phyloP scores from a whole-genome alignment of 2,329 filamentous ascomycete genomes.

The Chaetomium strumarium region DNA sequence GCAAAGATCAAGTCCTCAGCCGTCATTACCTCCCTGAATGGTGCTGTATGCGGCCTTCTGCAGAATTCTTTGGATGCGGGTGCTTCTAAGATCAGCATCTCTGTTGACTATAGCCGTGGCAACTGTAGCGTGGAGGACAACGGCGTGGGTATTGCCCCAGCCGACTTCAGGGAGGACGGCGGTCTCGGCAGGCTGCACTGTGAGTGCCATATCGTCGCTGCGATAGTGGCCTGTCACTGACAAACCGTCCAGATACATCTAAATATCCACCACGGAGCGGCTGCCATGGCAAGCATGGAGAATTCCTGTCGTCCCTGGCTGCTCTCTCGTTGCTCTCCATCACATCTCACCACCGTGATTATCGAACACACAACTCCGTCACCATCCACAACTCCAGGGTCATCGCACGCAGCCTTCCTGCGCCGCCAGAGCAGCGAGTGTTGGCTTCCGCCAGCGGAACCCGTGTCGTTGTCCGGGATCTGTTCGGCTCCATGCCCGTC shows the following conservation, averaged over 20 bases:
- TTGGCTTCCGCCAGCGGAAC: conserved; percentile 62
- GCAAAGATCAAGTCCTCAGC: conserved; percentile 81
- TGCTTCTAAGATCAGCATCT: conserved; percentile 62
- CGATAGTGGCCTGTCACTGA: conserved; percentile 11
- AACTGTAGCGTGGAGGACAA: conserved; percentile 79
- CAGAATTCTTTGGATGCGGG: conserved; percentile 81
- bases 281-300: conserved; percentile 62
- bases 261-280: conserved; percentile 48
- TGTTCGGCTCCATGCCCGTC: conserved; percentile 89
- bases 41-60: conserved; percentile 64
- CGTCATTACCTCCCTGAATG: conserved; percentile 68
- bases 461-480: conserved; percentile 65
- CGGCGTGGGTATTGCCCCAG: conserved; percentile 67
- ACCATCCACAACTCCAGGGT: conserved; percentile 64
- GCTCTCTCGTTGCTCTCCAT: conserved; percentile 72
- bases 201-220: conserved; percentile 35
- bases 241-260: conserved; percentile 62
- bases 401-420: conserved; percentile 58
- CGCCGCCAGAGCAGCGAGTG: conserved; percentile 52
- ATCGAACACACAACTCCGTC: conserved; percentile 59
- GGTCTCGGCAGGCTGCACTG: conserved; percentile 69
- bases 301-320: conserved; percentile 71
- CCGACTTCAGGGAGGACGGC: conserved; percentile 65
- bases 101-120: conserved; percentile 68
- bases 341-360: conserved; percentile 59